Base-by-base conservation (phyloP, 352 stramenopile genomes). In the Globisporangium echinulatum region DNA sequence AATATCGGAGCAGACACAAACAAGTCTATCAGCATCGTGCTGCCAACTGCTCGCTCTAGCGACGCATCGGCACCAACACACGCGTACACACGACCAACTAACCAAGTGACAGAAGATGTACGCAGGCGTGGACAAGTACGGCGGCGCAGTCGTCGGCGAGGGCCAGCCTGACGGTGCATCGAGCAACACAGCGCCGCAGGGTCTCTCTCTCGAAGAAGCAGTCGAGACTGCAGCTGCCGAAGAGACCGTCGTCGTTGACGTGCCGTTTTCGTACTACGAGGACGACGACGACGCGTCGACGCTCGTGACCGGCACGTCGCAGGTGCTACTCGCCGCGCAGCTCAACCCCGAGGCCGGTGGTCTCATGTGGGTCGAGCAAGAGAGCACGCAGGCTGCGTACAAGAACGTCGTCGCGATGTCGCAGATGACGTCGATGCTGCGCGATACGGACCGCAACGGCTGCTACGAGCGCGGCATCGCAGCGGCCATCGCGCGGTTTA, bases 371-470 rank as follows among this genome's bases (percentile, higher is more conserved):
- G 72, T 90, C 40, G 76, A 93, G 56, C 77, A 89, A 39, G 72
- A 73, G 11, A 77, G 78, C 44, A 59, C 74, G 1, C 67, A 77
- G n/a, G 68, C 79, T 44, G 75, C 71, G 39, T 91, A 91, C 69
- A 86, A 88, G 70, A 91, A 90, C 51, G 82, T 88, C 19, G 73
- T 95, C 40, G 76, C 79, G 42, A 95, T 92, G 82, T 91, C 78
- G 7, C 85, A 95, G 58, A 95, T 95, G 85, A 91, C 81, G 8
- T 93, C 85, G 48, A 95, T 95, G 85, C 74, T 95, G 39, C 76
- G 79, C 47, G 83, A 95, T 63, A 59, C 58, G 11, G 79, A 92
- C 65, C 77, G 85, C 59, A 92, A 92, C 62, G 39, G 62, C n/a
- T 87, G 80, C 62, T 94, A 92, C 70, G 75, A 92, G 67, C 72